Percentiles rank a stretch among this genome's conserved stretches.
Evolutionary conservation across 148 eudicot genomes (phyloP).

Genomic region (Camellia granthamiana): DNA sequence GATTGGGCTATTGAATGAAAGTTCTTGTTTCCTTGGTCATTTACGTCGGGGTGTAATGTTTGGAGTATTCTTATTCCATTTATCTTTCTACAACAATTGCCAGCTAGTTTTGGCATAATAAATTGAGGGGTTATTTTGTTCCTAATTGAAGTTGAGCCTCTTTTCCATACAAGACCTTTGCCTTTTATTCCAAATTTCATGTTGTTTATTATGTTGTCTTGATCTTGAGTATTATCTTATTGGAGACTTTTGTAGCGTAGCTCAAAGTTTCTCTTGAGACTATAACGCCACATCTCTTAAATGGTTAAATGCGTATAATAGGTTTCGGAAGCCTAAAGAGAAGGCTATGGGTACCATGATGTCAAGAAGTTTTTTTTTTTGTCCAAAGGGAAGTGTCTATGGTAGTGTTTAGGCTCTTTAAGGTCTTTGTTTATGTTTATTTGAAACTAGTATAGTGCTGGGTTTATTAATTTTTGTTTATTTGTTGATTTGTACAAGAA

Average conservation of each 20-base stretch:
- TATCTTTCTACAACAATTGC: neutral
- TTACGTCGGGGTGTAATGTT: neutral
- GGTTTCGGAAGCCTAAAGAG: neutral
- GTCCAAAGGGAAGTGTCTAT: too few species aligned
- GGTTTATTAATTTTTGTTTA: too few species aligned
- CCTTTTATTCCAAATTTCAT: neutral
- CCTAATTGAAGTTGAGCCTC: neutral
- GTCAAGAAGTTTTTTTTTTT: too few species aligned
- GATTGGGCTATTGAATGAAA: neutral
- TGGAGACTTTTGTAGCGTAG: neutral
- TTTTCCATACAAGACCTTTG: neutral
- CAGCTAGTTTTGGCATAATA: slow-evolving; percentile 5
- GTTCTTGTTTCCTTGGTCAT: neutral
- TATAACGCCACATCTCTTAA: neutral
- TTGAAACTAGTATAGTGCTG: too few species aligned
- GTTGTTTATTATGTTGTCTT: neutral
- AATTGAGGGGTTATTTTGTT: neutral
- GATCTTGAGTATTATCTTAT: neutral
- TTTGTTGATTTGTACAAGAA: too few species aligned
- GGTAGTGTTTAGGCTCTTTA: too few species aligned
- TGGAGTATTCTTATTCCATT: neutral
- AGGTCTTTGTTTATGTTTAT: too few species aligned
- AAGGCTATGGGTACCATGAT: neutral
- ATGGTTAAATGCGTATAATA: neutral
- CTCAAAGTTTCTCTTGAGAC: neutral